Evolutionary conservation across 1,284 basidiomycete genomes (phyloP).

Genomic region (Leccinum pallidistipes): DNA sequence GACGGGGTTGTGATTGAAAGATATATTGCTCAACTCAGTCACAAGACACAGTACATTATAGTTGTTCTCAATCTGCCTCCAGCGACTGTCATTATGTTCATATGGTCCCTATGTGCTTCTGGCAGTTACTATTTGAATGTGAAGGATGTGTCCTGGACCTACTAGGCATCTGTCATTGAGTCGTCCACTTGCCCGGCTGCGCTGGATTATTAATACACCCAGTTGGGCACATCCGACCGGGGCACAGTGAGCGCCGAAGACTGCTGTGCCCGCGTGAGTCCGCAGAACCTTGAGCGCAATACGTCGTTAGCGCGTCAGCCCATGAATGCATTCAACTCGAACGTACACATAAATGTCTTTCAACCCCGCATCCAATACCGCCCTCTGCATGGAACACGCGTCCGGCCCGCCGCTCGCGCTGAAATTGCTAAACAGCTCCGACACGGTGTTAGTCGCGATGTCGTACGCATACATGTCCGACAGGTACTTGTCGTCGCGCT

Average conservation of each 20-base stretch:
- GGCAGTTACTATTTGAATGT: no score
- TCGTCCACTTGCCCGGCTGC: slow-evolving; percentile 60
- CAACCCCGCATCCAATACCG: slow-evolving; percentile 60
- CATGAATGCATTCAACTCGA: not conserved
- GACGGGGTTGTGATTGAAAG: no score
- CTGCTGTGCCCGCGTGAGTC: slow-evolving; percentile 48
- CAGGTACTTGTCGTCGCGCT: slow-evolving; percentile 61
- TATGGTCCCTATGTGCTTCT: no score
- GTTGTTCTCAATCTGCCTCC: no score
- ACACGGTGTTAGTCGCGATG: slow-evolving; percentile 55
- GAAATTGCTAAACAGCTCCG: slow-evolving; percentile 64
- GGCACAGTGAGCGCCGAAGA: slow-evolving; percentile 45
- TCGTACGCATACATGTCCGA: slow-evolving; percentile 73
- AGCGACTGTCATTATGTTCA: no score
- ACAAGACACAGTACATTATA: no score
- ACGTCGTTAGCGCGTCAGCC: not conserved
- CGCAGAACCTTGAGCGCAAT: slow-evolving; percentile 50
- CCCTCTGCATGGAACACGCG: slow-evolving; percentile 68
- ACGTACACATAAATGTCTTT: slow-evolving; percentile 74
- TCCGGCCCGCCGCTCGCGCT: slow-evolving; percentile 57
- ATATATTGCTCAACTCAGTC: no score
- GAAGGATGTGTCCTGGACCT: no score
- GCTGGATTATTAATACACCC: slow-evolving; percentile 58
- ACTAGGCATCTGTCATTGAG: no score
- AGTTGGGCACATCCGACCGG: slow-evolving; percentile 52